Percentiles rank a stretch among this genome's conserved stretches.
Evolutionary conservation across 192 early-diverging fungal genomes (phyloP).

Genomic region (Chytriomyces hyalinus): DNA sequence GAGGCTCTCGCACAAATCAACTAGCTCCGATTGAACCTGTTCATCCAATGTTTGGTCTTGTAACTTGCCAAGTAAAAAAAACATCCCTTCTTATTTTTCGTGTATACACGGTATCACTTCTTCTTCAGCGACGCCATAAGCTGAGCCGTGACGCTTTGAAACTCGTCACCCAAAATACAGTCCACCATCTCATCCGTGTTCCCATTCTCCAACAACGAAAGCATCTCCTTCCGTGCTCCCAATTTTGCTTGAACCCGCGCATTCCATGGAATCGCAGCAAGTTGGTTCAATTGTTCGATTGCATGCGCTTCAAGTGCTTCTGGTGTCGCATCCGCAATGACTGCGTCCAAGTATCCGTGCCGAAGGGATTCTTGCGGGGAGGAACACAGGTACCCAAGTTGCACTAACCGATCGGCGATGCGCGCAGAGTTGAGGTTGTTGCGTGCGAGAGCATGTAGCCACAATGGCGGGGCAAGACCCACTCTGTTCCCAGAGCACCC

Average conservation of each 20-base stretch:
- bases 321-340: conserved; percentile 6
- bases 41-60: no score
- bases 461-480: conserved; percentile 32
- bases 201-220: conserved; percentile 12
- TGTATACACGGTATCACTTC: conserved; percentile 8
- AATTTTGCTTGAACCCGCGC: conserved; percentile 28
- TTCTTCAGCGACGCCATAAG: conserved; percentile 35
- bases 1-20: not conserved
- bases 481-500: conserved; percentile 8
- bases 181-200: conserved; percentile 13
- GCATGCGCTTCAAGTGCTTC: conserved; percentile 9
- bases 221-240: conserved; percentile 13
- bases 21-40: no score
- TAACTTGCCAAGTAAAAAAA: no score
- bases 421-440: conserved; percentile 19
- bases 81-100: not conserved
- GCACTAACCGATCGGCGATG: conserved; percentile 13
- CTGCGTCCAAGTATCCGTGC: conserved; percentile 27
- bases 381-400: conserved; percentile 24
- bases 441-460: conserved; percentile 30
- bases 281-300: not conserved
- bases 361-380: conserved; percentile 22
- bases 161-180: conserved; percentile 36
- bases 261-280: conserved; percentile 28
- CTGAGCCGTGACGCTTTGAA: conserved; percentile 21